These are phyloP conservation scores for Stephania japonica DNA, from an alignment of 164 flowering plant genomes.

Conservation along the genomic window DNA sequence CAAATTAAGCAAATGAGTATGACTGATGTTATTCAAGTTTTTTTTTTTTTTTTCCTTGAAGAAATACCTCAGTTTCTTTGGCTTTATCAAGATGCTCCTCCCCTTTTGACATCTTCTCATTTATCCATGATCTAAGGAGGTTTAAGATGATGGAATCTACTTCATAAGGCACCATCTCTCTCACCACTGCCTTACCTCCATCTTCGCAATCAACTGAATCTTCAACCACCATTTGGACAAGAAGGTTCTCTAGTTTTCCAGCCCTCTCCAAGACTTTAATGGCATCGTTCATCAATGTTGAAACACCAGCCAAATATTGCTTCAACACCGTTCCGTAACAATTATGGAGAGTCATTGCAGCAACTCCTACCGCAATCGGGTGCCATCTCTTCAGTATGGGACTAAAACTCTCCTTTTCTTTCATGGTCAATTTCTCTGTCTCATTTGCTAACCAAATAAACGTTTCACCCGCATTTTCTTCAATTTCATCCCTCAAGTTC, in stretches of 20 bases:
- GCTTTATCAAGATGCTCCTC: constrained; percentile 48
- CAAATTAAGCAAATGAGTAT: neutral
- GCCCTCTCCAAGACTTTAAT: constrained; percentile 62
- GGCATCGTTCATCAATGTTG: constrained; percentile 39
- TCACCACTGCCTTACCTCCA: constrained; percentile 66
- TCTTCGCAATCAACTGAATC: constrained; percentile 80
- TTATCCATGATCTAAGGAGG: constrained; percentile 61
- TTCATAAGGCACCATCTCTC: constrained; percentile 84
- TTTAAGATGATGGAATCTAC: constrained; percentile 54
- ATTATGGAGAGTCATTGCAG: constrained; percentile 71
- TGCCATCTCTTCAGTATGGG: constrained; percentile 76
- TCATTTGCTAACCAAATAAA: constrained; percentile 51
- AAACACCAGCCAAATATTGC: constrained; percentile 48
- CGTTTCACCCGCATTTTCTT: constrained; percentile 38
- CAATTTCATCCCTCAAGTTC: constrained; percentile 19
- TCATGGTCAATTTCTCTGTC: constrained; percentile 58
- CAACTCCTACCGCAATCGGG: constrained; percentile 64
- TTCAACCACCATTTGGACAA: constrained; percentile 87
- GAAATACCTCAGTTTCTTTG: constrained; percentile 81
- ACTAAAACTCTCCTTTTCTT: constrained; percentile 74
- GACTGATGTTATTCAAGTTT: too few relatives aligned
- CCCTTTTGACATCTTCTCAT: constrained; percentile 41
- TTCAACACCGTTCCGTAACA: constrained; percentile 69
- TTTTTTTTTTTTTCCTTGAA: too few relatives aligned
- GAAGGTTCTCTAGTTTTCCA: constrained; percentile 67